These are phyloP conservation scores for Cunninghamia lanceolata DNA, from an alignment of 75 land plant genomes.

Conservation along the genomic window DNA sequence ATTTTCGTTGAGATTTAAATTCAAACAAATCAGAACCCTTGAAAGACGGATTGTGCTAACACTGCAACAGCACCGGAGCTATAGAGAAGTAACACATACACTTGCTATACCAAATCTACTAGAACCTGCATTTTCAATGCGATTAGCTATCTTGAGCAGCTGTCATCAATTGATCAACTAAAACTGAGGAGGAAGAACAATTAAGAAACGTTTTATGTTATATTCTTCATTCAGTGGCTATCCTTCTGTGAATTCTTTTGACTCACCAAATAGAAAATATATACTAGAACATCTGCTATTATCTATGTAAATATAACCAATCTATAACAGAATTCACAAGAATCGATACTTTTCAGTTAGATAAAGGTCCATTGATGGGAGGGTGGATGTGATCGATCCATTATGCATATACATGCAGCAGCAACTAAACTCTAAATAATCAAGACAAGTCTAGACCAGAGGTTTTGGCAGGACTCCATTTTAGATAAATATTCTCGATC, in stretches of 20 bases:
- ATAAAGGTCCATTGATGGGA: background rate
- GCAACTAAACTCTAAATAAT: background rate
- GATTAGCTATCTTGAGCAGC: background rate
- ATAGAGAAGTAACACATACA: no score
- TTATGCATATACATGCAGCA: background rate
- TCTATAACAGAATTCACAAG: background rate
- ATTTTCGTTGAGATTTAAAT: background rate
- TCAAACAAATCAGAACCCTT: background rate
- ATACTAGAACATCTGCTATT: background rate
- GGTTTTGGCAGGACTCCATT: background rate
- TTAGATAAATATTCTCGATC: background rate
- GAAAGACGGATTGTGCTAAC: background rate
- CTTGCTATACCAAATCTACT: background rate
- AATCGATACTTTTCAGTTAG: background rate
- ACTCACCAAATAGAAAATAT: background rate
- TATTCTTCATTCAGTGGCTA: background rate
- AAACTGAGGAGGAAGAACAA: background rate
- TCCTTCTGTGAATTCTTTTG: background rate
- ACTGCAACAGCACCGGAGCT: background rate
- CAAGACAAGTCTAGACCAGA: background rate
- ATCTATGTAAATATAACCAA: background rate
- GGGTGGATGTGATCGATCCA: background rate
- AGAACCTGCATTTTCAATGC: background rate
- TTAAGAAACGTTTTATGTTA: background rate
- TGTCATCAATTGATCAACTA: background rate